Conservation (phyloP, 1,139 yeast species). For the Pichia cactophila region DNA sequence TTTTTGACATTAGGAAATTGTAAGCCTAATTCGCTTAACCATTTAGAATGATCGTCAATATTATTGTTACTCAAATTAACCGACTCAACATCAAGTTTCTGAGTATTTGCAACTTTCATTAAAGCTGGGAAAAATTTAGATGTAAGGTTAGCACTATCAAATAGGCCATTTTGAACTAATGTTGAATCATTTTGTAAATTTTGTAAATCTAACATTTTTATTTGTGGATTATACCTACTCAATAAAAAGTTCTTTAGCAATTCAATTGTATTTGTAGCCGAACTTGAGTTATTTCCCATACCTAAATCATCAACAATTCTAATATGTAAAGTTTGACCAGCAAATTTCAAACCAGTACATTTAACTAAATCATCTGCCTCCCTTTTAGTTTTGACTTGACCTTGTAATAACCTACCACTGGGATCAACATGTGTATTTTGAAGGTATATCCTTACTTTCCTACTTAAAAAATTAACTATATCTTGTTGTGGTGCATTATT, state of each 20-base stretch:
- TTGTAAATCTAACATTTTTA: conserved; percentile 65
- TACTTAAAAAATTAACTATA: conserved; percentile 56
- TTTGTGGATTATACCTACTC: conserved; percentile 57
- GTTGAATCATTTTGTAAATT: conserved; percentile 59
- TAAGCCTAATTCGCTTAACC: conserved; percentile 59
- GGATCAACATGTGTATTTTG: conserved; percentile 39
- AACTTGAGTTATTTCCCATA: conserved; percentile 11
- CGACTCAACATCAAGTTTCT: conserved; percentile 54
- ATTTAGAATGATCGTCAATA: conserved; percentile 50
- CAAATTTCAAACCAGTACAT: conserved; percentile 75
- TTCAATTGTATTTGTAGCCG: conserved; percentile 45
- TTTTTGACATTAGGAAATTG: conserved; percentile 72
- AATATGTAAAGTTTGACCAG: conserved; percentile 61
- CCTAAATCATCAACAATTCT: conserved; percentile 31
- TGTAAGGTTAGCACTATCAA: conserved; percentile 46
- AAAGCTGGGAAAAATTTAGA: conserved; percentile 88
- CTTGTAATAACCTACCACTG: conserved; percentile 38
- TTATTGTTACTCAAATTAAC: conserved; percentile 70
- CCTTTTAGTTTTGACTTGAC: conserved; percentile 43
- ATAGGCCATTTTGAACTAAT: conserved; percentile 56
- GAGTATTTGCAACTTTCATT: conserved; percentile 67
- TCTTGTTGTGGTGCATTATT: conserved; percentile 69
- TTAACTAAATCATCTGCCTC: conserved; percentile 55
- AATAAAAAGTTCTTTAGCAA: conserved; percentile 54
- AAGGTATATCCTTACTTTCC: conserved; percentile 57